Evolutionary conservation across 768 basidiomycete species (phyloP).

Genomic region (Boletus barrowsii): DNA sequence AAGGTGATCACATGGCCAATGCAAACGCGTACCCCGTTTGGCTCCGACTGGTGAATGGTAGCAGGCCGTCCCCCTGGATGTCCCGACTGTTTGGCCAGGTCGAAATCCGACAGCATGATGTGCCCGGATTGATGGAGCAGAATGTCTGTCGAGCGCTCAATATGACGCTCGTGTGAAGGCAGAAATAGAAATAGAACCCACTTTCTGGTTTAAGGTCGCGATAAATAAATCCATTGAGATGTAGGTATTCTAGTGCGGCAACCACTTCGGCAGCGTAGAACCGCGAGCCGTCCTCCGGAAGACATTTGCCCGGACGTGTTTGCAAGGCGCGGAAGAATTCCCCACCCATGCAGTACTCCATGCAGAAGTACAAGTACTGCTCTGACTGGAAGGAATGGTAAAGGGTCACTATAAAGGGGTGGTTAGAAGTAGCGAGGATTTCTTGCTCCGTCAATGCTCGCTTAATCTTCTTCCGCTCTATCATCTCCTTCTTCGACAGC

Average conservation of each 20-base stretch:
- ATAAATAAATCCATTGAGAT: constrained; percentile 99
- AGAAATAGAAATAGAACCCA: constrained; percentile 43
- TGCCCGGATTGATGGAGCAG: constrained; percentile 96
- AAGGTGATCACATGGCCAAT: not conserved
- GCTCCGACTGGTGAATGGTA: constrained; percentile 79
- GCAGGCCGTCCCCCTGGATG: constrained; percentile 84
- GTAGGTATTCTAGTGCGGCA: constrained; percentile 95
- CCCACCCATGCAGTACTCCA: constrained; percentile 99
- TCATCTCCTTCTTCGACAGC: constrained; percentile 99
- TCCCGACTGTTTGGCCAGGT: constrained; percentile 93
- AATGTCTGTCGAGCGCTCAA: constrained; percentile 63
- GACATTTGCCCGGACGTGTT: constrained; percentile 93
- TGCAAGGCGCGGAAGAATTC: constrained; percentile 99
- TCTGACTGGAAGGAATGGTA: constrained; percentile 99
- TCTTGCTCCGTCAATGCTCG: constrained; percentile 98
- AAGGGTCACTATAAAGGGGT: constrained; percentile 98
- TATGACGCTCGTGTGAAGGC: constrained; percentile 1
- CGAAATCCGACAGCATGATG: constrained; percentile 99
- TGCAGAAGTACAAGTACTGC: constrained; percentile 97
- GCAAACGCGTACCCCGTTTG: constrained; percentile 71
- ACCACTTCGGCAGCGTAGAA: constrained; percentile 99
- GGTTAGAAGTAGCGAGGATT: constrained; percentile 96
- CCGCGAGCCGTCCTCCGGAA: constrained; percentile 90
- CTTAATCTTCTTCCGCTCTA: constrained; percentile 99
- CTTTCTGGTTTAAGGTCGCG: constrained; percentile 99